Evolutionary conservation across 768 basidiomycete genomes (phyloP).

Genomic region (Leccinum subgranulosum): DNA sequence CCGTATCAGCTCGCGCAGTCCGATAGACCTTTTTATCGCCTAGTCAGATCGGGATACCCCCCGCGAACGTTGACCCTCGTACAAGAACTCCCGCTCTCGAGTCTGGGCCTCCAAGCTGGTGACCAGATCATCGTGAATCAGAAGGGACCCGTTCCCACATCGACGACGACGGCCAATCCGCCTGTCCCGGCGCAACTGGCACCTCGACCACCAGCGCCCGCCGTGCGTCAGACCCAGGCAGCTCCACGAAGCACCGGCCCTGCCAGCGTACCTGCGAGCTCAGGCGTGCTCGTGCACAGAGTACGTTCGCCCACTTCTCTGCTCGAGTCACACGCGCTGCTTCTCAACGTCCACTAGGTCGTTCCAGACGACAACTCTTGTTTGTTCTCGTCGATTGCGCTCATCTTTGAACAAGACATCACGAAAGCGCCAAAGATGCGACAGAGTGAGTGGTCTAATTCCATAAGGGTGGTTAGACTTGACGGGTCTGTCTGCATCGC

Average conservation of each 20-base stretch:
- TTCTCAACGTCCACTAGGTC: slow-evolving; percentile 39
- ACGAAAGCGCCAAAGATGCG: slow-evolving; percentile 68
- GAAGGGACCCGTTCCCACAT: slow-evolving; percentile 19
- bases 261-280: slow-evolving; percentile 58
- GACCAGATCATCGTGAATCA: slow-evolving; percentile 84
- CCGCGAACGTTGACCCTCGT: slow-evolving; percentile 68
- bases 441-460: slow-evolving; percentile 49
- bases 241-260: slow-evolving; percentile 36
- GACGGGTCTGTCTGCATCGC: slow-evolving; percentile 3
- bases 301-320: slow-evolving; percentile 33
- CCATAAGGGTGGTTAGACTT: background rate
- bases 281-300: slow-evolving; percentile 69
- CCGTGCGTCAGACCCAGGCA: slow-evolving; percentile 11
- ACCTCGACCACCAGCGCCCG: slow-evolving; percentile 13
- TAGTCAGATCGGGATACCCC: slow-evolving; percentile 86
- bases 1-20: background rate
- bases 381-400: slow-evolving; percentile 81
- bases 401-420: slow-evolving; percentile 83
- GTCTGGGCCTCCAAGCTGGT: slow-evolving; percentile 71
- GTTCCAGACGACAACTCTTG: slow-evolving; percentile 99
- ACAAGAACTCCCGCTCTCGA: slow-evolving; percentile 70
- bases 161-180: slow-evolving; percentile 2
- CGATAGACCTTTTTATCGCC: background rate
- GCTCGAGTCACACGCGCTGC: slow-evolving; percentile 2
- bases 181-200: slow-evolving; percentile 8